Evolutionary conservation across 345 rosid species (phyloP).

Genomic region (Raphanus raphanistrum): DNA sequence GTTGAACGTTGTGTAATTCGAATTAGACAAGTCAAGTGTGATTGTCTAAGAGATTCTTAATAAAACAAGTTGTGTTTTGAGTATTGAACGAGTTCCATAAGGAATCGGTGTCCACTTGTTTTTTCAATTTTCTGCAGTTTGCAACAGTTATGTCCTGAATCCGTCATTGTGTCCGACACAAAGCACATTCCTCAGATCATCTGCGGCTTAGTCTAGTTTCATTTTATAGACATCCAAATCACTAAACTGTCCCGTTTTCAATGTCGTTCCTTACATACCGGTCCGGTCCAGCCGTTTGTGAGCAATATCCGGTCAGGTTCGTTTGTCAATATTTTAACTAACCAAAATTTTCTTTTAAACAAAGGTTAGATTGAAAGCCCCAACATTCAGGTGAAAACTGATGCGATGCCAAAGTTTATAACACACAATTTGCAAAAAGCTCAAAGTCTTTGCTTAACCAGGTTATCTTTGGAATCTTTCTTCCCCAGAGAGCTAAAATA

Average conservation of each 20-base stretch:
- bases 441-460: constrained; percentile 17
- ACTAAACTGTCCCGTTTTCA: too few relatives aligned
- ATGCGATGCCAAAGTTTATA: neutral
- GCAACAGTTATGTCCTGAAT: too few relatives aligned
- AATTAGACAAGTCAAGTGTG: too few relatives aligned
- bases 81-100: too few relatives aligned
- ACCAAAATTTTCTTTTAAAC: neutral
- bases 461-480: constrained; percentile 17
- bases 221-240: neutral
- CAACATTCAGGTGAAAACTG: constrained; percentile 11
- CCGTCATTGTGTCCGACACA: too few relatives aligned
- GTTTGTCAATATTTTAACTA: neutral
- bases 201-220: neutral
- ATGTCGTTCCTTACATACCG: neutral
- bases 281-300: neutral
- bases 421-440: neutral
- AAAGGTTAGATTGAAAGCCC: neutral
- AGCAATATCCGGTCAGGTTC: neutral
- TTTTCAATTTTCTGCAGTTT: too few relatives aligned
- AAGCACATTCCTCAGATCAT: too few relatives aligned
- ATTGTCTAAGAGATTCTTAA: too few relatives aligned
- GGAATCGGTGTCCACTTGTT: too few relatives aligned
- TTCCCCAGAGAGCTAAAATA: constrained; percentile 5
- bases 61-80: too few relatives aligned
- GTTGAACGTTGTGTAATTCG: too few relatives aligned